These are phyloP conservation scores for Sporothrix pallida DNA, from an alignment of 2,329 filamentous ascomycete genomes.

Conservation along the genomic window DNA sequence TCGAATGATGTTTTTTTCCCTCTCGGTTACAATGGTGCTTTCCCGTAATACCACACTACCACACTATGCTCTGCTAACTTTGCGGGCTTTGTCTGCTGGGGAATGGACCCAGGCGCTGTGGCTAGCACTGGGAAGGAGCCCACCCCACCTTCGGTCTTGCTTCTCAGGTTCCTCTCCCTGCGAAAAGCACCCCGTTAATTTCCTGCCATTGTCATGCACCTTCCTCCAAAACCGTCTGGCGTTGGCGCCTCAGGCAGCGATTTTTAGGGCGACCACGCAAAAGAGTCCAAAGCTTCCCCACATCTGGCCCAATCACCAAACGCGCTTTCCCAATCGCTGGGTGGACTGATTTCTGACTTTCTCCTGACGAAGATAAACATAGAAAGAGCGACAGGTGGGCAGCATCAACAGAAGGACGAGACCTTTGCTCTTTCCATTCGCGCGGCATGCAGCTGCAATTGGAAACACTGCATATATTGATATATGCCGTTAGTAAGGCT, in stretches of 20 bases:
- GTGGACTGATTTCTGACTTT: slow-evolving; percentile 22
- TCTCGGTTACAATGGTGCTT: slow-evolving; percentile 32
- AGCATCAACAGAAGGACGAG: too few species aligned
- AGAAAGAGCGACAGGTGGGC: background rate
- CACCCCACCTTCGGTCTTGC: background rate
- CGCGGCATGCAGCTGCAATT: background rate
- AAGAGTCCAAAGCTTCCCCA: slow-evolving; percentile 7
- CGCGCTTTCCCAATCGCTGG: slow-evolving; percentile 32
- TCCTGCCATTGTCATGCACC: slow-evolving; percentile 13
- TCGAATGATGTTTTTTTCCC: slow-evolving; percentile 41
- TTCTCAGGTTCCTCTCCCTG: background rate
- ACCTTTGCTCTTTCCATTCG: background rate
- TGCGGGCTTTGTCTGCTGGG: slow-evolving; percentile 24
- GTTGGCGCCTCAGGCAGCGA: slow-evolving; percentile 32
- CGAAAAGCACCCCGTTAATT: slow-evolving; percentile 22
- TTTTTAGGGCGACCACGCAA: background rate
- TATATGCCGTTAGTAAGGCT: background rate
- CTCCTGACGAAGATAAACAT: slow-evolving; percentile 3
- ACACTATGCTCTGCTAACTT: background rate
- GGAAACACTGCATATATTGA: background rate
- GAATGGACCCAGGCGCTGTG: slow-evolving; percentile 22
- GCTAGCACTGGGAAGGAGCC: slow-evolving; percentile 14
- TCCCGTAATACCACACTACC: slow-evolving; percentile 7
- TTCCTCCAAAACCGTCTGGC: background rate
- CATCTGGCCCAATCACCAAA: slow-evolving; percentile 34